phyloP scores from a whole-genome alignment of 1,284 basidiomycete species.

The Xanthoconium separans region DNA sequence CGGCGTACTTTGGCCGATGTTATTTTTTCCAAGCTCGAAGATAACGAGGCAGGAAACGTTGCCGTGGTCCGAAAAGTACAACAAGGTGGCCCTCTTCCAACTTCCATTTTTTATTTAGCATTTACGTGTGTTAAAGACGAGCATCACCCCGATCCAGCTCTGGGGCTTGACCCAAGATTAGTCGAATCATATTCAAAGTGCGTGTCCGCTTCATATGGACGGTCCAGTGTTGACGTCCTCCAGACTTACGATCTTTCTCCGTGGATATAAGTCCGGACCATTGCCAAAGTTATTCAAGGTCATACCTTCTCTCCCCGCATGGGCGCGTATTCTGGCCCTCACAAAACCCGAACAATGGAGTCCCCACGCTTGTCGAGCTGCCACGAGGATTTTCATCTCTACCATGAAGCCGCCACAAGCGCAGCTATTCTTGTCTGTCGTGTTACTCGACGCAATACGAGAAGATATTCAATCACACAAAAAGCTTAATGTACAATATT shows the following conservation, averaged over 20 bases:
- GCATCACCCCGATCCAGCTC: conserved; percentile 80
- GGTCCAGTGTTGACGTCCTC: conserved; percentile 1
- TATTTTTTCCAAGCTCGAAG: conserved; percentile 90
- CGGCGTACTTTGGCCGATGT: conserved; percentile 91
- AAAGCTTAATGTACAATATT: conserved; percentile 93
- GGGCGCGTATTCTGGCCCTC: conserved; percentile 94
- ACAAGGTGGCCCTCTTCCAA: conserved; percentile 43
- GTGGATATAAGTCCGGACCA: conserved; percentile 92
- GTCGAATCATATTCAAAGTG: conserved; percentile 95
- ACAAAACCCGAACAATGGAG: conserved; percentile 95
- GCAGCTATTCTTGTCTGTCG: conserved; percentile 92
- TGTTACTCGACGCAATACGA: conserved; percentile 87
- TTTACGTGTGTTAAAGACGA: conserved; percentile 41
- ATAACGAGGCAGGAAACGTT: conserved; percentile 49
- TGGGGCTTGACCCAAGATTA: conserved; percentile 94
- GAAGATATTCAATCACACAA: conserved; percentile 88
- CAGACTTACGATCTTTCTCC: conserved; percentile 83
- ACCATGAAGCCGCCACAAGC: conserved; percentile 96
- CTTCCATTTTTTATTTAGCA: neutral
- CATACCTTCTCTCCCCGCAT: conserved; percentile 92
- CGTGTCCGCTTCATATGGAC: conserved; percentile 9
- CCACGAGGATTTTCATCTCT: conserved; percentile 94
- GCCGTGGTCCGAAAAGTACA: conserved; percentile 57
- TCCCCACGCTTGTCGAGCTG: conserved; percentile 91
- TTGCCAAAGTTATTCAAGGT: conserved; percentile 99